These are phyloP conservation scores for Castanea sativa DNA, from an alignment of 306 rosid genomes.

Conservation along the genomic window DNA sequence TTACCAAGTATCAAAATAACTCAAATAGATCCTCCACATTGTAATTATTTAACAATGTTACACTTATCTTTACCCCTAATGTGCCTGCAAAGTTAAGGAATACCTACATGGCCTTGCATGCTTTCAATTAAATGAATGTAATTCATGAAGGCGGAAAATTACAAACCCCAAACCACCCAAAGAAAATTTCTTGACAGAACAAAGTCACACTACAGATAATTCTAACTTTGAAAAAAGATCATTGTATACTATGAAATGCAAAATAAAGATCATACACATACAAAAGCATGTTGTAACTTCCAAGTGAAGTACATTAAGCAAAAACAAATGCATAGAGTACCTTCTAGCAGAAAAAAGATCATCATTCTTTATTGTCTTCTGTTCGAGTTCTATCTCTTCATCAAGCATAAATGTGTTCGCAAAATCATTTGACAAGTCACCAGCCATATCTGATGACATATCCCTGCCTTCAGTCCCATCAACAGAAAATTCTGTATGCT, in stretches of 20 bases:
- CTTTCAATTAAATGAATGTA: neutral
- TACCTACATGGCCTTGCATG: neutral
- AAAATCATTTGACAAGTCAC: constrained; percentile 67
- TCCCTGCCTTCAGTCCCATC: constrained; percentile 39
- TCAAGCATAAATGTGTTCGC: constrained; percentile 89
- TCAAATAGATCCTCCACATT: neutral
- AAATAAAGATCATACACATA: neutral
- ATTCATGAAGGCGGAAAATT: neutral
- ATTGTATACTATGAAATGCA: neutral
- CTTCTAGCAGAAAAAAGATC: constrained; percentile 54
- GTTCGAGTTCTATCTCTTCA: constrained; percentile 92
- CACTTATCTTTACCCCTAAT: neutral
- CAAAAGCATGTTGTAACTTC: constrained; percentile 46
- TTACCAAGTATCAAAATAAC: neutral
- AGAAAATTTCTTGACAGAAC: neutral
- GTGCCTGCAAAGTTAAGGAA: neutral
- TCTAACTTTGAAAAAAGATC: neutral
- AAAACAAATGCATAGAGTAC: constrained; percentile 31
- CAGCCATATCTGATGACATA: constrained; percentile 29
- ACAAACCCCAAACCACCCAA: neutral
- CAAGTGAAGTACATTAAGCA: neutral
- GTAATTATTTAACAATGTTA: neutral
- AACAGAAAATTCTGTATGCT: constrained; percentile 14
- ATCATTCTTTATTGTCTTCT: constrained; percentile 47
- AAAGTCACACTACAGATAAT: neutral